A percentile compares a stretch with the other conserved stretches of the same genome.
These are phyloP conservation scores for Clonostachys solani DNA, from an alignment of 2,329 filamentous ascomycete species.

Conservation along the genomic window DNA sequence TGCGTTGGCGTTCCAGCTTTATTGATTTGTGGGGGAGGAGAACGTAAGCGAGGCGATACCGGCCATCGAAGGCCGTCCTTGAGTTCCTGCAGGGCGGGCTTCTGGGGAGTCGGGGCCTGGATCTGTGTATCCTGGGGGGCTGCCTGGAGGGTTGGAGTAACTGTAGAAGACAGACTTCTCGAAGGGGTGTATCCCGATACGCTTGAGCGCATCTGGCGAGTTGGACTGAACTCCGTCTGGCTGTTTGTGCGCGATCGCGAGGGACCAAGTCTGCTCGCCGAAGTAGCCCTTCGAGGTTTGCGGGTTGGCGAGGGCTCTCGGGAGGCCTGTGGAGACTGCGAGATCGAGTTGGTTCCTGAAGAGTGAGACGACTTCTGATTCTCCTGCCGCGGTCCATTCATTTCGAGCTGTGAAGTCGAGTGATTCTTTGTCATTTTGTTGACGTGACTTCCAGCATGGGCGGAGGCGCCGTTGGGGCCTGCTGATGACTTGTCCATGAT, in stretches of 20 bases:
- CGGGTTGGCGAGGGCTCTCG: slow-evolving; percentile 45
- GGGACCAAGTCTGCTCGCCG: slow-evolving; percentile 24
- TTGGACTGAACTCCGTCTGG: slow-evolving; percentile 58
- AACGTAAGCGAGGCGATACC: slow-evolving; percentile 71
- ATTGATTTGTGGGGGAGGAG: slow-evolving; percentile 61
- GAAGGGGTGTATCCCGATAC: slow-evolving; percentile 58
- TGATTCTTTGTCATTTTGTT: slow-evolving; percentile 9
- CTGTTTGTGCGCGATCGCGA: slow-evolving; percentile 63
- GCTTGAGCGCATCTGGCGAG: slow-evolving; percentile 43
- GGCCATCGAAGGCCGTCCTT: slow-evolving; percentile 68
- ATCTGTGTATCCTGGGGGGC: slow-evolving; percentile 54
- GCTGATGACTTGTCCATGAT: slow-evolving; percentile 27
- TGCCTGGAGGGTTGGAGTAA: slow-evolving; percentile 62
- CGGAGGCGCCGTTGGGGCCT: slow-evolving; percentile 15
- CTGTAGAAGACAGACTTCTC: slow-evolving; percentile 64
- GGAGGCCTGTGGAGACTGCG: slow-evolving; percentile 28
- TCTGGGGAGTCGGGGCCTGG: slow-evolving; percentile 61
- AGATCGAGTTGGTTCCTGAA: slow-evolving; percentile 27
- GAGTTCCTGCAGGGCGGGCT: slow-evolving; percentile 47
- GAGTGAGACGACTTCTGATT: slow-evolving; percentile 26
- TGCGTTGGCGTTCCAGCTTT: slow-evolving; percentile 38
- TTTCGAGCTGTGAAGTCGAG: slow-evolving; percentile 4
- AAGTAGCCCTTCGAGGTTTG: slow-evolving; percentile 26
- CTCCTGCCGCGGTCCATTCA: slow-evolving; percentile 4
- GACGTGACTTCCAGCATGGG: neutral